Base-by-base conservation (phyloP, 768 basidiomycete genomes). In the Cytidiella melzeri region DNA sequence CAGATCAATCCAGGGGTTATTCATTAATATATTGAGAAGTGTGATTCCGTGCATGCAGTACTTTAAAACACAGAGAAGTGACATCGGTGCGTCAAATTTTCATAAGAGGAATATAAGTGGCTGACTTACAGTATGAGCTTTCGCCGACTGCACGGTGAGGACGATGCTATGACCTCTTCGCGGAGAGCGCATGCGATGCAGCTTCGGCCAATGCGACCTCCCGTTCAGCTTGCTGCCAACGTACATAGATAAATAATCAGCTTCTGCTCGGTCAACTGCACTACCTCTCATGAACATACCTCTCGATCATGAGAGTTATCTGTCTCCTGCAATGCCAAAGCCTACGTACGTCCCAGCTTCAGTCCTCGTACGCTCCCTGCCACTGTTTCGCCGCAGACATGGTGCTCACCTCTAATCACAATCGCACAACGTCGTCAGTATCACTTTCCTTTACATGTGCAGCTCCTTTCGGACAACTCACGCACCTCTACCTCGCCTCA, bases 401-500 rank as follows among this genome's bases (percentile, higher is more conserved):
- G n/a, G n/a, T n/a, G n/a, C n/a, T 18, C 23, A 39, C n/a, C 3
- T 7, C 7, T 20, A 9, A 20, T 19, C 13, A 46, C n/a, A 15
- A 10, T 34, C 30, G 30, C 30, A 34, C 30, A 34, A 34, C 15
- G 30, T 34, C 7, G 30, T 34, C 30, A 7, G 15, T 34, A 34
- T 34, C n/a, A 15, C 51, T 30, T 12, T 47, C 51, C 51, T 52
- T 45, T 46, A 21, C 23, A 43, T 15, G 30, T 34, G 30, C 15
- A 34, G 15, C 30, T 34, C 30, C 30, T n/a, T n/a, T 34, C 30
- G 30, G 15, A 34, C 9, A 15, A 34, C 30, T 34, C 9, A 66
- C 76, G 50, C 62, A 81, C 81, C 81, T 77, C 72, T 69, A 47
- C 78, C 79, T 46, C 73, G 68, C 43, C 69, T 67, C 52, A 83